Conservation (phyloP, 2,329 filamentous ascomycete species). For the Sporothrix curviconia region DNA sequence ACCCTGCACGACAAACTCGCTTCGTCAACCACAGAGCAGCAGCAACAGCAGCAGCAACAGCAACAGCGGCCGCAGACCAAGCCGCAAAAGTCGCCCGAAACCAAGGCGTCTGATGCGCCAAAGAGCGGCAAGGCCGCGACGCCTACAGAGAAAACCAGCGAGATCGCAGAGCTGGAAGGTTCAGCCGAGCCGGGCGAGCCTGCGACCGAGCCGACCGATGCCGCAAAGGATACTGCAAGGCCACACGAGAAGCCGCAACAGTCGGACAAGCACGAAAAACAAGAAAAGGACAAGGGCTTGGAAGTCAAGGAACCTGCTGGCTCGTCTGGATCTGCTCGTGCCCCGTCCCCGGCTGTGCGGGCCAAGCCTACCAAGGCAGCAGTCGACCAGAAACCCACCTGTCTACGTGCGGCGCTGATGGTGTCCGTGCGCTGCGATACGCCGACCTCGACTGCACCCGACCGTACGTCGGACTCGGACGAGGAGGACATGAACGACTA, state of each 20-base stretch:
- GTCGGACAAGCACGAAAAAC: too few relatives aligned
- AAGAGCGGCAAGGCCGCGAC: not conserved
- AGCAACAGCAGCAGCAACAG: too few relatives aligned
- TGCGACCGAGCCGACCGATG: not conserved
- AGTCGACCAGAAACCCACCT: not conserved
- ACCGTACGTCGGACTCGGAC: slow-evolving; percentile 42
- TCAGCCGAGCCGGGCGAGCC: not conserved
- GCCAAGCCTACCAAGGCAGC: not conserved
- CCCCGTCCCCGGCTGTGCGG: not conserved
- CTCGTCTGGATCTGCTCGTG: not conserved
- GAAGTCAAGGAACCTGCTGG: not conserved
- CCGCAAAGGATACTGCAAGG: too few relatives aligned
- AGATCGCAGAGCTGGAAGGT: too few relatives aligned
- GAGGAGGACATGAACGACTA: slow-evolving; percentile 54
- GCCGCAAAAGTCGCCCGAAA: not conserved
- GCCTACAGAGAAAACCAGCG: too few relatives aligned
- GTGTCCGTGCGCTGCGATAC: slow-evolving; percentile 15
- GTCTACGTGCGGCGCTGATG: slow-evolving; percentile 6
- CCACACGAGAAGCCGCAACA: too few relatives aligned
- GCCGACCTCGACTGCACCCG: not conserved
- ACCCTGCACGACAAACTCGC: not conserved
- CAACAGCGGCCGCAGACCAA: not conserved
- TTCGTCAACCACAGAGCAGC: too few relatives aligned
- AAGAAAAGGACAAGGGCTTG: not conserved
- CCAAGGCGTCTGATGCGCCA: too few relatives aligned